Conservation (phyloP, 2,329 filamentous ascomycete genomes). For the Alternaria tenuissima region DNA sequence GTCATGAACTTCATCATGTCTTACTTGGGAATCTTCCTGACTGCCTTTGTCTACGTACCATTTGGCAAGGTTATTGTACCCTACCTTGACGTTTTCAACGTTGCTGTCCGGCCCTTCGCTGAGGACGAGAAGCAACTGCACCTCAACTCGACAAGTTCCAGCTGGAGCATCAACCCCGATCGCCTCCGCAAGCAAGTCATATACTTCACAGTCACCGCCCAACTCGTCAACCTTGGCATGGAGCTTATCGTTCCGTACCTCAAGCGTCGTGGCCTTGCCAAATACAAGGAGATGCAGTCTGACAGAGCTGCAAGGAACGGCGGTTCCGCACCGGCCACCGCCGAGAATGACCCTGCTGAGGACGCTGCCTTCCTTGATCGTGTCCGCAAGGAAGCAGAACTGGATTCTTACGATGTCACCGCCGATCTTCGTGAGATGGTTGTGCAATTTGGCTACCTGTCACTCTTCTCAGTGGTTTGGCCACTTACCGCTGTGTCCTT, state of each 20-base stretch:
- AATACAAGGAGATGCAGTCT: constrained; percentile 78
- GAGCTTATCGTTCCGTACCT: constrained; percentile 86
- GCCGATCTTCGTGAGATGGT: constrained; percentile 80
- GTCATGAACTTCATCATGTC: constrained; percentile 97
- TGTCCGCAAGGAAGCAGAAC: constrained; percentile 82
- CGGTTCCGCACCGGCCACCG: constrained; percentile 58
- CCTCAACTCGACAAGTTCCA: constrained; percentile 54
- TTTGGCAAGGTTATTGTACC: constrained; percentile 86
- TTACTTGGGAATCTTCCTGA: constrained; percentile 84
- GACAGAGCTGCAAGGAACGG: constrained; percentile 66
- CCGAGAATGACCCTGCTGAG: constrained; percentile 72
- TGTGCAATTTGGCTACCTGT: constrained; percentile 78
- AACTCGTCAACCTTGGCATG: constrained; percentile 84
- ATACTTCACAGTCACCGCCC: constrained; percentile 93
- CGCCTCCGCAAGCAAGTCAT: constrained; percentile 91
- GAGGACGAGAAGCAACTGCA: constrained; percentile 76
- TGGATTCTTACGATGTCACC: constrained; percentile 88
- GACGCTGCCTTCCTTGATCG: constrained; percentile 82
- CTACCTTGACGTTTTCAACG: constrained; percentile 81
- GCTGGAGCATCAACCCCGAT: constrained; percentile 83
- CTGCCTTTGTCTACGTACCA: constrained; percentile 92
- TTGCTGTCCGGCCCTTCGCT: constrained; percentile 77
- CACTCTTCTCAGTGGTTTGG: constrained; percentile 93
- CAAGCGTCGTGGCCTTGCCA: constrained; percentile 79
- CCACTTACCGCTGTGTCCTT: constrained; percentile 90